Evolutionary conservation across 106 monocot species (phyloP).

Genomic region (Posidonia australis): DNA sequence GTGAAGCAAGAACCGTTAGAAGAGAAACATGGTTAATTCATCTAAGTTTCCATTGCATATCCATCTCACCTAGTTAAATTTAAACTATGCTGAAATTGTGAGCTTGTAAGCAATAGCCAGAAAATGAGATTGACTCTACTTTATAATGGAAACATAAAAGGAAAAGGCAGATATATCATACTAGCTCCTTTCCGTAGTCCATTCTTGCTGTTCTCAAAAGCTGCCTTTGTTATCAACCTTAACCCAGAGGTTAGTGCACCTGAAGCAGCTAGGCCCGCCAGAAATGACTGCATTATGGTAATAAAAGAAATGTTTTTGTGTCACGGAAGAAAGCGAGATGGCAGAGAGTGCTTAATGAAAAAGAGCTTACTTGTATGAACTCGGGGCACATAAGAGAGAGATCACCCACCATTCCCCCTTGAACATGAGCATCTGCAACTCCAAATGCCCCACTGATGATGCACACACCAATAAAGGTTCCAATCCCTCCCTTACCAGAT

Average conservation of each 20-base stretch:
- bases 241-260: constrained; percentile 49
- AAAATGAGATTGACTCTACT: too few relatives aligned
- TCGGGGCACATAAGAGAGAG: constrained; percentile 68
- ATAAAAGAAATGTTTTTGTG: neutral
- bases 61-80: too few relatives aligned
- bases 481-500: constrained; percentile 49
- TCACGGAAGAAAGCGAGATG: too few relatives aligned
- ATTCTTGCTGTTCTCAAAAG: constrained; percentile 36
- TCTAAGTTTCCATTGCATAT: too few relatives aligned
- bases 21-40: too few relatives aligned
- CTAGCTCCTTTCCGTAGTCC: constrained; percentile 62
- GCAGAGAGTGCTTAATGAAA: too few relatives aligned
- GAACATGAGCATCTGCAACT: constrained; percentile 67
- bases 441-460: constrained; percentile 51
- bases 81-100: too few relatives aligned
- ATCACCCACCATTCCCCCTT: constrained; percentile 75
- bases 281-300: constrained; percentile 29
- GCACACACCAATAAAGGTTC: constrained; percentile 50
- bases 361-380: constrained; percentile 62
- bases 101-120: too few relatives aligned
- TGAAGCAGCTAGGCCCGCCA: constrained; percentile 48
- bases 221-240: constrained; percentile 47
- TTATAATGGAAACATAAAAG: too few relatives aligned
- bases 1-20: too few relatives aligned
- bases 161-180: too few relatives aligned